Evolutionary conservation across 2,329 filamentous ascomycete genomes (phyloP), one percentile per base, ranked within the genome.

Genomic region (Geosmithia putterillii): DNA sequence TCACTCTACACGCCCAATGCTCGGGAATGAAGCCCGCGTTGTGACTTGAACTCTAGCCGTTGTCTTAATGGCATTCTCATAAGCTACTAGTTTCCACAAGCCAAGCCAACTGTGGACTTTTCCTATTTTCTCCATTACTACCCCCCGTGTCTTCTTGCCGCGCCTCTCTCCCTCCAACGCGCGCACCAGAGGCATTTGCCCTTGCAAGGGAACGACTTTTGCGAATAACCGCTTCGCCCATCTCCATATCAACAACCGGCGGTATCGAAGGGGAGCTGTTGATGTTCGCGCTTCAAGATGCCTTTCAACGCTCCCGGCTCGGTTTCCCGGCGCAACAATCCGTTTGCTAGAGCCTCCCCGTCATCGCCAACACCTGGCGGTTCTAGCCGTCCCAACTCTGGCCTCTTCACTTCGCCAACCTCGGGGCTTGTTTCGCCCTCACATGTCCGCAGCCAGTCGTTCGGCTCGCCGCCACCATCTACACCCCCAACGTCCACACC

Each of bases 301-400:
- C 53, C 62, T 42, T 63, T 60, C 47, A 57, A 59, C 46, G 46
- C 51, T 49, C 57, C 55, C 45, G 52, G 53, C 48, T 54, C 58
- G 61, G 76, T 81, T 52, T 76, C 82, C 59, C 85, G 81, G 69
- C 81, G 87, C 55, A 84, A 79, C 58, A 90, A 86, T 64, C 84
- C 86, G 15, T 94, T 95, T 59, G 71, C 74, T 47, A 76, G 86
- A 57, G 78, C 79, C 43, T 67, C 72, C 38, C 82, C 84, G 15
- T 73, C 81, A 19, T 84, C 85, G 25, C 74, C 83, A 37, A 72
- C 67, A 41, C 71, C 78, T 32, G 65, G 34, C 18, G 38, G 36
- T 18, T 37, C 60, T 40, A 67, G 70, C 49, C 65, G 87, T 51
- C 86, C 87, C 9, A 89, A 86, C 57, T 94, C 88, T 3, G 76